These are phyloP conservation scores for Malassezia cuniculi DNA, from an alignment of 1,284 basidiomycete genomes.

Conservation along the genomic window DNA sequence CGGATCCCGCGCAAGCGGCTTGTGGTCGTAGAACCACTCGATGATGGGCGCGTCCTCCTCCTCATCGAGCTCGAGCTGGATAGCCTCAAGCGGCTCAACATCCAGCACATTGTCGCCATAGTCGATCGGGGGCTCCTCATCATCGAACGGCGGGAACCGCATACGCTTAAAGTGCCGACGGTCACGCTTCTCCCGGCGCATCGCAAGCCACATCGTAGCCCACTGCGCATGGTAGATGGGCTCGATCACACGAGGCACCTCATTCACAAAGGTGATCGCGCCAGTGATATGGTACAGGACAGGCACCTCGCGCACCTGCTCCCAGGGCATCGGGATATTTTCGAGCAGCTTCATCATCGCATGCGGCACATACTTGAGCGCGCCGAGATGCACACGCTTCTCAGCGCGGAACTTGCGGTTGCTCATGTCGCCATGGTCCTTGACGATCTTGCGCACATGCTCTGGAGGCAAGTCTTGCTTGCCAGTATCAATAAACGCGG, in stretches of 20 bases:
- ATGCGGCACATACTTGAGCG: slow-evolving; percentile 96
- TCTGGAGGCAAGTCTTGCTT: slow-evolving; percentile 65
- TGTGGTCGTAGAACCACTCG: slow-evolving; percentile 98
- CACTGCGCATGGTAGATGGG: slow-evolving; percentile 98
- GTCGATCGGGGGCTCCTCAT: slow-evolving; percentile 65
- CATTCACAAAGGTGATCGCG: slow-evolving; percentile 98
- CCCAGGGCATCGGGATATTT: slow-evolving; percentile 98
- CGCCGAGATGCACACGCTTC: slow-evolving; percentile 95
- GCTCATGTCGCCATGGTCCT: slow-evolving; percentile 46
- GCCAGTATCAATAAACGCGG: slow-evolving; percentile 78
- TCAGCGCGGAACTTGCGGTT: slow-evolving; percentile 72
- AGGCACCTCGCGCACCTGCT: slow-evolving; percentile 50
- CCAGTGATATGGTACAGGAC: slow-evolving; percentile 65
- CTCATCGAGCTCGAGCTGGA: slow-evolving; percentile 87
- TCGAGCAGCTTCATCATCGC: slow-evolving; percentile 98
- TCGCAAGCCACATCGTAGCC: slow-evolving; percentile 99
- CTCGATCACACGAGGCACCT: slow-evolving; percentile 89
- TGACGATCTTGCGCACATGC: slow-evolving; percentile 51
- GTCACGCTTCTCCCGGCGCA: slow-evolving; percentile 97
- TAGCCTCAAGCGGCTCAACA: slow-evolving; percentile 92
- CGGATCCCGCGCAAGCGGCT: slow-evolving; percentile 72
- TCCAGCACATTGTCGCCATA: slow-evolving; percentile 80
- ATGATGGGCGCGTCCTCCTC: slow-evolving; percentile 87
- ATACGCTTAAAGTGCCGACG: slow-evolving; percentile 98
- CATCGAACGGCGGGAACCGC: slow-evolving; percentile 99